Conservation (phyloP, 371 early-diverging fungal species). For the Quaeritorhiza haematococci region DNA sequence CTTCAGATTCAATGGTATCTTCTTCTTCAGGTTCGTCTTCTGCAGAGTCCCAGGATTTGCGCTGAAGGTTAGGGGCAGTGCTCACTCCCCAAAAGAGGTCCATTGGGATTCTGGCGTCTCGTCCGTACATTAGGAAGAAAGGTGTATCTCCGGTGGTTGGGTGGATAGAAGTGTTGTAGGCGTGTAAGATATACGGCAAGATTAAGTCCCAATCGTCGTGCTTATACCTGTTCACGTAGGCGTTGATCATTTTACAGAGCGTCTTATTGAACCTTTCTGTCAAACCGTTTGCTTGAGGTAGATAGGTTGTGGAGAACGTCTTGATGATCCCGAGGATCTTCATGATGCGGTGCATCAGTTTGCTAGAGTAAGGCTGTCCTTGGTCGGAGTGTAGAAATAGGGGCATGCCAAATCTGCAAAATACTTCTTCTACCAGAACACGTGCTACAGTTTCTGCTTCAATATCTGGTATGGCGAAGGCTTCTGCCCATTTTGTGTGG, state of each 20-base stretch:
- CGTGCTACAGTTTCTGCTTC: conserved; percentile 5
- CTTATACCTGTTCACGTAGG: conserved; percentile 4
- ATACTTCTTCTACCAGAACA: conserved; percentile 6
- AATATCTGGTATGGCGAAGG: conserved; percentile 4
- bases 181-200: conserved; percentile 7
- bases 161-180: conserved; percentile 3
- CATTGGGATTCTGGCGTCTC: conserved; percentile 5
- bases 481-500: conserved; percentile 9
- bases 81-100: conserved; percentile 2
- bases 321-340: not conserved
- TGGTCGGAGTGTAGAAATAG: conserved; percentile 9
- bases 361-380: conserved; percentile 1
- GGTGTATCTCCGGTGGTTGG: conserved; percentile 5
- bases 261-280: conserved; percentile 15
- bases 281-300: conserved; percentile 13
- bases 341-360: conserved; percentile 1
- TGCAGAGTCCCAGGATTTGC: too few species aligned
- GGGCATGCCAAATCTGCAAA: conserved; percentile 9
- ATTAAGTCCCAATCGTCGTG: conserved; percentile 12
- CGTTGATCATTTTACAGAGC: not conserved
- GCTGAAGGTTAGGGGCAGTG: not conserved
- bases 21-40: too few species aligned
- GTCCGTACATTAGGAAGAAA: conserved; percentile 5
- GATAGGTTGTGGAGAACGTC: conserved; percentile 5
- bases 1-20: too few species aligned